Percentiles rank a stretch among this genome's conserved stretches.
Evolutionary conservation across 2,329 filamentous ascomycete genomes (phyloP).

Genomic region (Colletotrichum navitas): DNA sequence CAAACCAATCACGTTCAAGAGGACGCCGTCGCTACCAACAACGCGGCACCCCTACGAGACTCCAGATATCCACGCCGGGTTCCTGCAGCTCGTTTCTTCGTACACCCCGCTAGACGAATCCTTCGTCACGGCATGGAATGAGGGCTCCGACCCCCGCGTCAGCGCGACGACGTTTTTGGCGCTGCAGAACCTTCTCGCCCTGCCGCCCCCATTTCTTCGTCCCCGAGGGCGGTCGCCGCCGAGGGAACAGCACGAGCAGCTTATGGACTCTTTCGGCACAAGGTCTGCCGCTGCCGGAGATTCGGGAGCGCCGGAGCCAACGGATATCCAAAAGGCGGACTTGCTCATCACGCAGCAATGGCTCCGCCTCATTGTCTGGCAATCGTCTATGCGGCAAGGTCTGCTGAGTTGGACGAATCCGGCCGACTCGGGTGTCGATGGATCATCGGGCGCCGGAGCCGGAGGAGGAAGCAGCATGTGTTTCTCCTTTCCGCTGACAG

Average conservation of each 20-base stretch:
- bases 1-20: constrained; percentile 71
- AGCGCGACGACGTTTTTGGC: constrained; percentile 52
- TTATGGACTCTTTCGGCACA: constrained; percentile 28
- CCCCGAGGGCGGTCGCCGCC: constrained; percentile 49
- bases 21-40: constrained; percentile 68
- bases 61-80: constrained; percentile 66
- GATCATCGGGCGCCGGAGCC: constrained; percentile 14
- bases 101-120: constrained; percentile 74
- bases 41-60: constrained; percentile 66
- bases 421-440: constrained; percentile 35
- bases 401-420: constrained; percentile 66
- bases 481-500: constrained; percentile 71
- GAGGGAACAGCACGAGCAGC: constrained; percentile 24
- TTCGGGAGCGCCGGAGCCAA: constrained; percentile 55
- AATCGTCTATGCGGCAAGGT: constrained; percentile 75
- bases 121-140: constrained; percentile 75
- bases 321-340: constrained; percentile 77
- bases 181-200: constrained; percentile 51
- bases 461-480: constrained; percentile 60
- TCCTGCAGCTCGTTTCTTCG: constrained; percentile 70
- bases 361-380: constrained; percentile 79
- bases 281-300: constrained; percentile 34
- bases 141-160: constrained; percentile 58
- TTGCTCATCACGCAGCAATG: constrained; percentile 78
- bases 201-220: constrained; percentile 50